Evolutionary conservation across 768 basidiomycete genomes (phyloP), one percentile per base, ranked within the genome.

Genomic region (Mrakia gelida): DNA sequence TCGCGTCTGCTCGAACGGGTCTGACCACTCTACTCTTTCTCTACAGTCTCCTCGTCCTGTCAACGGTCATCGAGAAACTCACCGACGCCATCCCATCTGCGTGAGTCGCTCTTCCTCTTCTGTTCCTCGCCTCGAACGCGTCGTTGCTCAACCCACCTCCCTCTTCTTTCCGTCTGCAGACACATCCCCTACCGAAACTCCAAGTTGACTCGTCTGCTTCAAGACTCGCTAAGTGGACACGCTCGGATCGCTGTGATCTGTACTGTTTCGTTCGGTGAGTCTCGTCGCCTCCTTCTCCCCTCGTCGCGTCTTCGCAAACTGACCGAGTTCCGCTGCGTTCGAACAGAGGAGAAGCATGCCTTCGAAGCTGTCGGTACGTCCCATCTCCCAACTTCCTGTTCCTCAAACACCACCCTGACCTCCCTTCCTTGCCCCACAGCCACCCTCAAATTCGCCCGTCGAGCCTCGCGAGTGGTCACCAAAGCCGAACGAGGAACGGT

Each of bases 231-330:
- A 3, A 83, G 82, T 34, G 84, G 84, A 4, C 84, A 84, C 68
- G 84, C 84, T 26, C 82, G 84, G 62, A 84, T 85, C 67, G 84
- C 84, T 52, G 84, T 85, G 43, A 84, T 85, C 80, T 85, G 84
- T 77, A 85, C 84, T 52, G 59, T 68, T 28, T 79, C 59, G 61
- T 61, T 67, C 30, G 71, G 75, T 76, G 30, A 28, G 75, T 70
- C 21, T 18, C 4, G 18, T 52, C 18, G 16, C 49, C 49, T 28
- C 21, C 30, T 2, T 23, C 38, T 21, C n/a, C 4, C 21, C 11
- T 54, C 45, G 23, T 62, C 38, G 67, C 41, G 28, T 15, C 23
- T 30, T 7, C 34, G 67, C 56, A n/a, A 23, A 54, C 34, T 38
- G 38, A 38, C 63, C 49, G 30, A 34, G 45, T 30, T 62, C 18